These are phyloP conservation scores for Trichothecium roseum DNA, from an alignment of 2,329 filamentous ascomycete genomes.

Conservation along the genomic window DNA sequence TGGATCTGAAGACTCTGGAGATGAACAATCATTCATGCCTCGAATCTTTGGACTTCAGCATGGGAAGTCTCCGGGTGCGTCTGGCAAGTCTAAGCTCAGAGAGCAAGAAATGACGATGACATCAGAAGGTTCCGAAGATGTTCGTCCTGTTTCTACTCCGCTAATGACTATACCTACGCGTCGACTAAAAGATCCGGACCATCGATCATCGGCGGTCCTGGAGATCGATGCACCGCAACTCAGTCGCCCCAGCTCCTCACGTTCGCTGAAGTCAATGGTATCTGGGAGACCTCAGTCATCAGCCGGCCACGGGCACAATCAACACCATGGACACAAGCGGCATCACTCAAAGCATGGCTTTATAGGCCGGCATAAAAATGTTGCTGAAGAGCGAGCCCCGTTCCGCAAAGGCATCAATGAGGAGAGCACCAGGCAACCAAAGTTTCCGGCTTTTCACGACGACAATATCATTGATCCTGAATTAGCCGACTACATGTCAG, in stretches of 20 bases:
- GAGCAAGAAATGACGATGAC: slow-evolving; percentile 27
- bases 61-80: slow-evolving; percentile 26
- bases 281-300: slow-evolving; percentile 63
- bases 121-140: slow-evolving; percentile 33
- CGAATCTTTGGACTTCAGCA: slow-evolving; percentile 42
- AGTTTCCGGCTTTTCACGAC: slow-evolving; percentile 87
- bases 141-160: slow-evolving; percentile 46
- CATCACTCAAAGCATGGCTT: slow-evolving; percentile 84
- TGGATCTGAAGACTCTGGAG: slow-evolving; percentile 75
- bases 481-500: slow-evolving; percentile 88
- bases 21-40: slow-evolving; percentile 61
- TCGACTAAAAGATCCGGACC: slow-evolving; percentile 57
- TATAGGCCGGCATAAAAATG: slow-evolving; percentile 62
- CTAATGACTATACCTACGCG: slow-evolving; percentile 63
- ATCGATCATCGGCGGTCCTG: slow-evolving; percentile 76
- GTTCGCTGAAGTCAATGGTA: slow-evolving; percentile 70
- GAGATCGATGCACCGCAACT: slow-evolving; percentile 82
- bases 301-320: slow-evolving; percentile 66
- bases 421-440: slow-evolving; percentile 52
- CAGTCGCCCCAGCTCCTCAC: slow-evolving; percentile 84
- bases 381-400: slow-evolving; percentile 71
- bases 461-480: slow-evolving; percentile 99
- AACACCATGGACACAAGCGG: slow-evolving; percentile 67
- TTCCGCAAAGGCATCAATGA: slow-evolving; percentile 68
- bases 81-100: slow-evolving; percentile 22